These are phyloP conservation scores for Plectosphaerella cucumerina DNA, from an alignment of 2,329 filamentous ascomycete genomes.

Conservation along the genomic window DNA sequence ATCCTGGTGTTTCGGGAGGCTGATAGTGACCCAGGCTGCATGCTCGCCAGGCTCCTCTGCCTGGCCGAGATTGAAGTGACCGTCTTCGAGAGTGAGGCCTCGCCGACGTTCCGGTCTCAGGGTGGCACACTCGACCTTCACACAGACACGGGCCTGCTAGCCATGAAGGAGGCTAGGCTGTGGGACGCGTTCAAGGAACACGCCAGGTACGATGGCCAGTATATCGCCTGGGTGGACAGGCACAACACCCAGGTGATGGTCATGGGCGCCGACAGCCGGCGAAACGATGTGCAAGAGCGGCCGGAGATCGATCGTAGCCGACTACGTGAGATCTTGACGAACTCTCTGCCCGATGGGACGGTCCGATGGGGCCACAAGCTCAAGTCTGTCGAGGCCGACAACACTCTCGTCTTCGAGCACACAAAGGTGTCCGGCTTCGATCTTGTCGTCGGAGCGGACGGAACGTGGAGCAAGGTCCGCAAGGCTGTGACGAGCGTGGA, in stretches of 20 bases:
- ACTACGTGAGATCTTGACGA: constrained; percentile 38
- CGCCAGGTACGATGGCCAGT: constrained; percentile 49
- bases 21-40: constrained; percentile 33
- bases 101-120: constrained; percentile 39
- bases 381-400: constrained; percentile 26
- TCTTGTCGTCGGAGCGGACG: constrained; percentile 30
- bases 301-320: constrained; percentile 50
- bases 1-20: background rate
- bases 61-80: constrained; percentile 38
- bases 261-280: constrained; percentile 14
- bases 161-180: constrained; percentile 44
- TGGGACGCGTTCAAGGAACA: constrained; percentile 44
- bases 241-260: constrained; percentile 29
- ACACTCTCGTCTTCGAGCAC: constrained; percentile 33
- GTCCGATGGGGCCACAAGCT: constrained; percentile 44
- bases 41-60: constrained; percentile 48
- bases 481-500: constrained; percentile 30
- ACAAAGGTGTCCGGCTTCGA: constrained; percentile 31
- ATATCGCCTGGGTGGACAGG: constrained; percentile 40
- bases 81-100: constrained; percentile 45
- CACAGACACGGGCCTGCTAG: constrained; percentile 42
- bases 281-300: constrained; percentile 28
- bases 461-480: constrained; percentile 31
- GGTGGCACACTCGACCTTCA: constrained; percentile 54
- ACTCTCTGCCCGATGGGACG: constrained; percentile 37